Conservation (phyloP, 176 grass and related monocot species). For the Tillandsia fasciculata region DNA sequence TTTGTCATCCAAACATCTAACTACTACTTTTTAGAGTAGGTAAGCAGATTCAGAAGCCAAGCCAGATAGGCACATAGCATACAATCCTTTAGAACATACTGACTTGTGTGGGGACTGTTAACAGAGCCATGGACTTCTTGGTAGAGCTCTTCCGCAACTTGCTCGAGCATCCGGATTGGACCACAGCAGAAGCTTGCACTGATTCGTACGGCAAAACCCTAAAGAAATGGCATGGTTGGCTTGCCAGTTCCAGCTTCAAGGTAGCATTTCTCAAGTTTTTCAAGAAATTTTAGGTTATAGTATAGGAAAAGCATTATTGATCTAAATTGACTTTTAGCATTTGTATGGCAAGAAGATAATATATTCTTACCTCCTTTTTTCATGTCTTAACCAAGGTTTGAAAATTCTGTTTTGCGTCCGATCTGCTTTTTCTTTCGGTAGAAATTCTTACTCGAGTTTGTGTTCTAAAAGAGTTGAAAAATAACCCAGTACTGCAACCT, state of each 20-base stretch:
- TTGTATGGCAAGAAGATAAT: background rate
- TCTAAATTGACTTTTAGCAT: background rate
- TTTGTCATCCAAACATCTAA: no score
- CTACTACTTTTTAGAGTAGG: no score
- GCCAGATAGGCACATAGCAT: no score
- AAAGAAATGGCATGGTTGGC: slow-evolving; percentile 81
- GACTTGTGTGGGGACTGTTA: background rate
- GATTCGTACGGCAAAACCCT: slow-evolving; percentile 71
- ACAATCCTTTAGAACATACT: background rate
- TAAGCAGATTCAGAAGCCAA: no score
- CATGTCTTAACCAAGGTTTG: background rate
- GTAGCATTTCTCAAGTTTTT: slow-evolving; percentile 31
- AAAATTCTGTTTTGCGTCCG: background rate
- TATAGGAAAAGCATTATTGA: background rate
- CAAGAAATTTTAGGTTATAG: background rate
- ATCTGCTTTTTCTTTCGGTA: background rate
- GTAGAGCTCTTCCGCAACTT: slow-evolving; percentile 63
- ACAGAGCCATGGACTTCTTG: slow-evolving; percentile 77
- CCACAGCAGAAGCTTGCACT: slow-evolving; percentile 54
- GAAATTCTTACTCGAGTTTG: background rate
- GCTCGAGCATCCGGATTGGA: slow-evolving; percentile 54
- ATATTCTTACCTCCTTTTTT: background rate
- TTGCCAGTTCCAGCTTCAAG: slow-evolving; percentile 71
- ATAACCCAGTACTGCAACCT: no score
- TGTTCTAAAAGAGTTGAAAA: background rate